phyloP scores from a whole-genome alignment of 768 basidiomycete species.

The Russula abietina region DNA sequence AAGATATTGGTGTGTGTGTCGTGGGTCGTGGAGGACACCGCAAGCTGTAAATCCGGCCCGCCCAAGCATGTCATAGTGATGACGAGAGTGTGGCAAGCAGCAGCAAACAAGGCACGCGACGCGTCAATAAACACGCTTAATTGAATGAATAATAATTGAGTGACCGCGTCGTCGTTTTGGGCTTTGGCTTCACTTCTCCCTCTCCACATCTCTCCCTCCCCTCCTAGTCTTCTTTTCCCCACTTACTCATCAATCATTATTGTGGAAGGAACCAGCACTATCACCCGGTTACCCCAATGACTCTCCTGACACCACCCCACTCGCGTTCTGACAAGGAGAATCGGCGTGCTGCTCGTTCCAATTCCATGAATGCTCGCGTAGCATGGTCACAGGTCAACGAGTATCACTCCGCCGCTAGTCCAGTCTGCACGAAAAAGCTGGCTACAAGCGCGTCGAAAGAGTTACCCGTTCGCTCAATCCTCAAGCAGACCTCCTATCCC shows the following conservation, averaged over 20 bases:
- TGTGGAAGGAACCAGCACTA: background rate
- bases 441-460: conserved; percentile 35
- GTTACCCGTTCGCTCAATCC: conserved; percentile 58
- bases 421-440: conserved; percentile 21
- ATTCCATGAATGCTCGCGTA: conserved; percentile 37
- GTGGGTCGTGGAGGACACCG: too few relatives aligned
- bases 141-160: conserved; percentile 32
- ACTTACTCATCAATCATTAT: background rate
- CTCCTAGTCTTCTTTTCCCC: background rate
- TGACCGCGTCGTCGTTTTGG: background rate
- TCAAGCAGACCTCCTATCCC: conserved; percentile 46
- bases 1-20: too few relatives aligned
- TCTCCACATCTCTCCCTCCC: background rate
- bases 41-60: too few relatives aligned
- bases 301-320: conserved; percentile 55
- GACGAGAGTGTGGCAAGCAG: conserved; percentile 18
- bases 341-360: conserved; percentile 29
- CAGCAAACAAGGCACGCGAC: conserved; percentile 36
- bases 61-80: too few relatives aligned
- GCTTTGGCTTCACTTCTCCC: background rate
- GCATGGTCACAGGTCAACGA: conserved; percentile 50
- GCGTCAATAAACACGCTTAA: conserved; percentile 40
- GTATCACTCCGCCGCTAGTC: conserved; percentile 38
- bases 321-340: conserved; percentile 55
- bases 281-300: conserved; percentile 32